phyloP scores from a whole-genome alignment of 805 yeast species.

The Candida dendrica region DNA sequence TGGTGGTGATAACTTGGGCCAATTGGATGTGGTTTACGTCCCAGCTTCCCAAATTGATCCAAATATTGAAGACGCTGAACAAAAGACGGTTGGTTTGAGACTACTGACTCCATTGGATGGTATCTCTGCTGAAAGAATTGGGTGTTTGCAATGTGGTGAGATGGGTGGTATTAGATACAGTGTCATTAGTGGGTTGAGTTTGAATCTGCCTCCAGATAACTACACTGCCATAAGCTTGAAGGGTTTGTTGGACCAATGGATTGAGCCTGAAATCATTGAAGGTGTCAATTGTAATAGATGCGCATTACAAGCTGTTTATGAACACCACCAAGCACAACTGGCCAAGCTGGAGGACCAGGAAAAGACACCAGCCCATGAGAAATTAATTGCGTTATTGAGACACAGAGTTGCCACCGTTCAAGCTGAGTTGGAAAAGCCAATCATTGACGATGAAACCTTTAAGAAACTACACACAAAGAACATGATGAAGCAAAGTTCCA shows the following conservation, averaged over 20 bases:
- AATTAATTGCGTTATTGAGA: conserved; percentile 28
- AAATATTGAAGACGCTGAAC: conserved; percentile 35
- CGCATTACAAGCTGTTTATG: conserved; percentile 57
- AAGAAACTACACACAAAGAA: conserved; percentile 66
- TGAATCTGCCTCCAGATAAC: conserved; percentile 53
- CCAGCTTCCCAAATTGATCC: conserved; percentile 79
- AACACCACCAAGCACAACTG: conserved; percentile 37
- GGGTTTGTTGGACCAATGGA: conserved; percentile 59
- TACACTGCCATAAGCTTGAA: conserved; percentile 37
- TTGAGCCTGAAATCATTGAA: conserved; percentile 75
- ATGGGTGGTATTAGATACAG: conserved; percentile 87
- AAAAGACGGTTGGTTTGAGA: conserved; percentile 44
- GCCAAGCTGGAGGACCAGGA: conserved; percentile 18
- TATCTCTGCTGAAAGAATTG: conserved; percentile 77
- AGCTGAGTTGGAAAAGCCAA: conserved; percentile 52
- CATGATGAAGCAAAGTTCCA: conserved; percentile 66
- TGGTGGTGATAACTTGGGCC: conserved; percentile 42
- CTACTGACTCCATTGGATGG: conserved; percentile 91
- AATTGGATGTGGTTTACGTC: conserved; percentile 57
- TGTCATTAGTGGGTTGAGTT: conserved; percentile 64
- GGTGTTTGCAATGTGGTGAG: conserved; percentile 87
- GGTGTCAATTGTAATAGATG: conserved; percentile 95
- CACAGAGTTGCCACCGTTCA: conserved; percentile 42
- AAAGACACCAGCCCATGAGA: conserved; percentile 17
- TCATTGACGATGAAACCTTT: conserved; percentile 75